Base-by-base conservation (phyloP, 192 early-diverging fungal genomes). In the Coemansia sp. region DNA sequence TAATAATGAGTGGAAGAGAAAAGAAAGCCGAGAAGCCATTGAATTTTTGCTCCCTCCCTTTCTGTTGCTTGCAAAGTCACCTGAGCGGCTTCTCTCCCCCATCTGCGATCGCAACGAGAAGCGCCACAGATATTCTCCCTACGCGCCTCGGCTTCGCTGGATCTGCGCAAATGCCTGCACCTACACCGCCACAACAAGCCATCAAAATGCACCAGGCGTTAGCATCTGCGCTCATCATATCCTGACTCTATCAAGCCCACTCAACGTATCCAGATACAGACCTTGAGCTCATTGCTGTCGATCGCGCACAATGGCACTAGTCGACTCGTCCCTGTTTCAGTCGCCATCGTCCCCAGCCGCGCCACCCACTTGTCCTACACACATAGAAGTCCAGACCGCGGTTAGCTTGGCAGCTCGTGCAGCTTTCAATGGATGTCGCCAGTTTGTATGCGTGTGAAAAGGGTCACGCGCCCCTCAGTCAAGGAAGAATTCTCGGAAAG, bases 151-250 rank as follows among this genome's bases (percentile, higher is more conserved):
- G 65, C 18, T 29, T 63, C 47, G 57, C 55, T 49, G 72, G 20
- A 82, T 72, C 65, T 74, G 74, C 63, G 80, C 80, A 70, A 82
- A 68, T 8, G 66, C 72, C 62, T 82, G 80, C n/a, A 75, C 42
- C 78, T 79, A 79, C 72, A 78, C n/a, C 29, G 12, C 15, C 51
- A 22, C 52, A 54, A 27, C 29, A 27, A 13, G 29, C 42, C 36
- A 29, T 42, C 31, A 41, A 59, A 12, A 59, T 49, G 59, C 55
- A 69, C 42, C n/a, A 46, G 27, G 13, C 13, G 29, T 57, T 52
- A 61, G 67, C 31, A 68, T 43, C 8, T 44, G 18, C 40, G 65
- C 38, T 10, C 20, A 15, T 13, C 18, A 33, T 10, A 64, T 15
- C 13, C 29, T 18, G 27, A 33, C 55, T 31, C 55, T 33, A 57